phyloP scores from a whole-genome alignment of 225 moss, liverwort and hornwort species.

The Climacium dendroides region DNA sequence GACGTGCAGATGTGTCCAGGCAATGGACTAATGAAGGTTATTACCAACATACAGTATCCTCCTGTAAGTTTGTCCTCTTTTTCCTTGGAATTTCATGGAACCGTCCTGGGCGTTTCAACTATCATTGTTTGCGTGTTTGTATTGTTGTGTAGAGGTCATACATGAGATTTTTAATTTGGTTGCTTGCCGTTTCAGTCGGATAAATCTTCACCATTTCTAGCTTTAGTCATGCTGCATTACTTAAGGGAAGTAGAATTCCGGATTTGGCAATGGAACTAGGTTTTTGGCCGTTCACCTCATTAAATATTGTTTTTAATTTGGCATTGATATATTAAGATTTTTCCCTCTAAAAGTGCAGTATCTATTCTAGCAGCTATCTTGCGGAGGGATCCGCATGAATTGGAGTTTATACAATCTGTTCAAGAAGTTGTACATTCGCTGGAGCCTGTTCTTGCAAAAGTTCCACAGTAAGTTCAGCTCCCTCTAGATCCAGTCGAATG shows the following conservation, averaged over 20 bases:
- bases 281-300: not conserved
- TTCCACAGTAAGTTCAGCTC: conserved; percentile 69
- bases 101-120: not conserved
- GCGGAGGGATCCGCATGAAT: conserved; percentile 87
- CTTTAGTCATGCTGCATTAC: not conserved
- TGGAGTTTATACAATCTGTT: conserved; percentile 95
- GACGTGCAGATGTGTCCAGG: conserved; percentile 31
- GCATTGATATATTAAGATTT: conserved; percentile 20
- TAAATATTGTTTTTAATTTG: not conserved
- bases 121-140: not conserved
- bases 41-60: conserved; percentile 39
- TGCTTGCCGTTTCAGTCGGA: not conserved
- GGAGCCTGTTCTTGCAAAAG: conserved; percentile 87
- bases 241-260: not conserved
- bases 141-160: not conserved
- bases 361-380: conserved; percentile 71
- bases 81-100: not conserved
- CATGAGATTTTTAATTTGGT: not conserved
- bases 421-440: conserved; percentile 98
- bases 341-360: conserved; percentile 32
- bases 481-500: not conserved
- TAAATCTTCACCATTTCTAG: not conserved
- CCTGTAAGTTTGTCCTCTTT: conserved; percentile 23
- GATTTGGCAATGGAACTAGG: not conserved
- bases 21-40: conserved; percentile 53